Conservation (phyloP, 176 grass and related monocot species). For the Oryza meyeriana region DNA sequence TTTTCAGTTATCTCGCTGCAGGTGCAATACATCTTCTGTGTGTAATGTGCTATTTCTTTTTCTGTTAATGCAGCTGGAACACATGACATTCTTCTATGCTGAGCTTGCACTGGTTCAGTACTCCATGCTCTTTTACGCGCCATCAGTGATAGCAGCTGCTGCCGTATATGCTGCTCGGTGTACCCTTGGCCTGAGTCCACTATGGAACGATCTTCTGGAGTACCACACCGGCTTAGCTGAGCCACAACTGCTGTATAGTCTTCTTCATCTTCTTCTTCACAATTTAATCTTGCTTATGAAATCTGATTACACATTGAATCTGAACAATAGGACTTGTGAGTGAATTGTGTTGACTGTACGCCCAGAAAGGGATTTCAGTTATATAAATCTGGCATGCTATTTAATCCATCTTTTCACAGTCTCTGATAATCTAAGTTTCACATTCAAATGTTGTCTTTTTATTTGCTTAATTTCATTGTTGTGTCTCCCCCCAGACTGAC, state of each 20-base stretch:
- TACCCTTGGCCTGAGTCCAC: constrained; percentile 37
- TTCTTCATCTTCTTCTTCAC: background rate
- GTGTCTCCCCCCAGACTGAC: too few relatives aligned
- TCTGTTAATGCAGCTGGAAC: constrained; percentile 49
- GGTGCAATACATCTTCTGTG: background rate
- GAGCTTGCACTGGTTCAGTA: constrained; percentile 66
- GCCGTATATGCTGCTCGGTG: constrained; percentile 43
- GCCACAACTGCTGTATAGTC: constrained; percentile 44
- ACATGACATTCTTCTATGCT: constrained; percentile 74
- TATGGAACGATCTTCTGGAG: constrained; percentile 42
- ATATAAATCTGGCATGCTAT: background rate
- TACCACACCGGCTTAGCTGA: constrained; percentile 46
- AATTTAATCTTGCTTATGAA: background rate
- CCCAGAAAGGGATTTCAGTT: background rate
- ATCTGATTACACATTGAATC: background rate
- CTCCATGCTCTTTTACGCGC: constrained; percentile 42
- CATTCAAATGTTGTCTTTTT: too few relatives aligned
- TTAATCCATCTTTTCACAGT: background rate
- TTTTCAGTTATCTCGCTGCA: background rate
- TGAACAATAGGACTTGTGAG: background rate
- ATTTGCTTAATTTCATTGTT: too few relatives aligned
- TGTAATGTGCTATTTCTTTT: background rate
- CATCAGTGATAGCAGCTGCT: constrained; percentile 51
- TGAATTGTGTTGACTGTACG: too few relatives aligned
- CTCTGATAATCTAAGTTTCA: background rate